phyloP scores from a whole-genome alignment of 805 yeast species.

The Naumovozyma castellii region DNA sequence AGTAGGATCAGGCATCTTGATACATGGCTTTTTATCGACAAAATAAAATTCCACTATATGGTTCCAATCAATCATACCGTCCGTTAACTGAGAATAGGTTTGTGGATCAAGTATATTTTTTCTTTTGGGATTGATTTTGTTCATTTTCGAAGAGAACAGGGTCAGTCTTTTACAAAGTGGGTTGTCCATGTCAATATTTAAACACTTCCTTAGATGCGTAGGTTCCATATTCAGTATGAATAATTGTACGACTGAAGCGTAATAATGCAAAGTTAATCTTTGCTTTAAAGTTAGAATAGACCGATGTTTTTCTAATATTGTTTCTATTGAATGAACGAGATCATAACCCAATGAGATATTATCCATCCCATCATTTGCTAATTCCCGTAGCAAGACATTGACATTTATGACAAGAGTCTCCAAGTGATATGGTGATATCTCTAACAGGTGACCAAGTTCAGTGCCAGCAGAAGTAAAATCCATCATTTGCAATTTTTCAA shows the following conservation, averaged over 20 bases:
- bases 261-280: conserved; percentile 23
- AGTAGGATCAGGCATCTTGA: conserved; percentile 8
- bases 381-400: conserved; percentile 12
- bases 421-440: conserved; percentile 37
- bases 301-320: conserved; percentile 22
- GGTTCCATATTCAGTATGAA: conserved; percentile 46
- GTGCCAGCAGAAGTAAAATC: conserved; percentile 20
- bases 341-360: conserved; percentile 19
- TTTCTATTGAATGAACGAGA: conserved; percentile 16
- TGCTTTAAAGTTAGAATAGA: conserved; percentile 19
- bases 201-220: conserved; percentile 51
- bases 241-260: conserved; percentile 34
- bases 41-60: conserved; percentile 34
- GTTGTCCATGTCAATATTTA: conserved; percentile 70
- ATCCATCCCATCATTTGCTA: conserved; percentile 20
- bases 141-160: conserved; percentile 41
- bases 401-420: conserved; percentile 23
- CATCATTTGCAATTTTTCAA: conserved; percentile 4
- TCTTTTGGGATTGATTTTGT: conserved; percentile 29
- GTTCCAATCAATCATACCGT: conserved; percentile 26
- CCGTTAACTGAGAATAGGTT: conserved; percentile 23
- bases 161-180: conserved; percentile 47
- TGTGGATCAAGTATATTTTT: conserved; percentile 38
- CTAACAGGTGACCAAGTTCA: conserved; percentile 29
- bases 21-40: conserved; percentile 34